Conservation (phyloP, 208 protist genomes). For the Blastocrithidia nonstop region DNA sequence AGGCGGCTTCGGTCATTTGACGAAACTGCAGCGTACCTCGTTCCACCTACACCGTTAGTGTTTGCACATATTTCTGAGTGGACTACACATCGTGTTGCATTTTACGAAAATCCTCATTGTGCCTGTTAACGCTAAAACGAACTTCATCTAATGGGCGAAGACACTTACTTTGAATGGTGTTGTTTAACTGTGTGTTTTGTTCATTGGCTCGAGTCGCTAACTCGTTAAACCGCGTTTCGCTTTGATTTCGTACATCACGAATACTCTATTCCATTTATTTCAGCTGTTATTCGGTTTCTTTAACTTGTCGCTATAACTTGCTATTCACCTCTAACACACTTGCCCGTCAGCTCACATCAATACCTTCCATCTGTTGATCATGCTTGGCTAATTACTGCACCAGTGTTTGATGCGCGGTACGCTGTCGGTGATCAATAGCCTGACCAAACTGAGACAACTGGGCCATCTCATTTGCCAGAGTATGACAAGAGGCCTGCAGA, state of each 20-base stretch:
- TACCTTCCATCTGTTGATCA: conserved; percentile 42
- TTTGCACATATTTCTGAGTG: conserved; percentile 26
- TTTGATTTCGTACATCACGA: too few relatives aligned
- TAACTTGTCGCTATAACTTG: too few relatives aligned
- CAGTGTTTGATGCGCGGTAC: conserved; percentile 37
- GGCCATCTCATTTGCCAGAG: conserved; percentile 33
- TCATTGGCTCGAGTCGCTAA: too few relatives aligned
- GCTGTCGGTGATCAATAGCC: conserved; percentile 26
- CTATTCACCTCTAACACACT: conserved; percentile 44
- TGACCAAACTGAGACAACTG: conserved; percentile 47
- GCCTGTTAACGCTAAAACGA: conserved; percentile 11
- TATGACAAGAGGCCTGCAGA: conserved; percentile 27
- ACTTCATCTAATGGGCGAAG: conserved; percentile 17
- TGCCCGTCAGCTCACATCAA: conserved; percentile 63
- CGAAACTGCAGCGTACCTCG: conserved; percentile 30
- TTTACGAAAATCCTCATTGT: conserved; percentile 11
- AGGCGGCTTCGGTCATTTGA: conserved; percentile 35
- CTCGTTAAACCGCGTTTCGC: too few relatives aligned
- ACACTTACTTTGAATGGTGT: conserved; percentile 18
- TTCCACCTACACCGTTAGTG: conserved; percentile 29
- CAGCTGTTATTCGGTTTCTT: too few relatives aligned
- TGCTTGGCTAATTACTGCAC: conserved; percentile 57
- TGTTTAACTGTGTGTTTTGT: too few relatives aligned
- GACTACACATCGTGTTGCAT: conserved; percentile 18
- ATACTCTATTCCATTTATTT: too few relatives aligned